These are phyloP conservation scores for Cotoneaster glaucophyllus DNA, from an alignment of 306 rosid genomes.

Conservation along the genomic window DNA sequence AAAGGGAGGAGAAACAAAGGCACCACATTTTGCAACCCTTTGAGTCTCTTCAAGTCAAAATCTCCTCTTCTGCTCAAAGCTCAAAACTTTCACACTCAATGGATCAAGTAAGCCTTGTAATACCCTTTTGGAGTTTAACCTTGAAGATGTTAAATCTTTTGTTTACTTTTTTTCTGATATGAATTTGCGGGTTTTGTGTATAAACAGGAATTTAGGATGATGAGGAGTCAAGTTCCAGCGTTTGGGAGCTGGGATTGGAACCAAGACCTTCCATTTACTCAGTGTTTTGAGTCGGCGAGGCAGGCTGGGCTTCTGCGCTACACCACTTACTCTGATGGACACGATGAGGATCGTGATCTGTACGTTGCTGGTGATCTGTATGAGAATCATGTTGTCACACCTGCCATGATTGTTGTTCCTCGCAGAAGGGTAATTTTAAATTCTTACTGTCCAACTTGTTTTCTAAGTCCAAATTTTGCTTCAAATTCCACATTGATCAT, in stretches of 20 bases:
- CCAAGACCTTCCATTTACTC: conserved; percentile 65
- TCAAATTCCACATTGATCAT: neutral
- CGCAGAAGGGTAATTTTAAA: conserved; percentile 46
- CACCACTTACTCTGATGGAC: conserved; percentile 43
- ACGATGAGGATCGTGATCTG: conserved; percentile 42
- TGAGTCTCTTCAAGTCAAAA: conserved; percentile 4
- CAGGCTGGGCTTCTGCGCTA: conserved; percentile 47
- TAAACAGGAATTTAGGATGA: conserved; percentile 44
- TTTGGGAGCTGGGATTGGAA: conserved; percentile 99
- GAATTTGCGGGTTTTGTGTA: neutral
- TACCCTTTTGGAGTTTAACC: neutral
- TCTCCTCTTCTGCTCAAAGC: neutral
- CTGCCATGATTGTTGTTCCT: conserved; percentile 87
- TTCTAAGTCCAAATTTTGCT: neutral
- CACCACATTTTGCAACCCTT: conserved; percentile 3
- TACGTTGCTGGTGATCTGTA: conserved; percentile 70
- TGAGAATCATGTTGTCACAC: conserved; percentile 61
- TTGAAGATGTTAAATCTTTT: neutral
- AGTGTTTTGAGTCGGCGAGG: conserved; percentile 81
- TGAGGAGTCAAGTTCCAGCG: conserved; percentile 54
- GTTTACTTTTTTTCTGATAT: neutral
- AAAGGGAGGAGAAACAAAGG: neutral
- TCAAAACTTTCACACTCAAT: neutral
- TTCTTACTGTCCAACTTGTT: neutral
- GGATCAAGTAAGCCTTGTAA: conserved; percentile 7